Percentiles rank a stretch among this genome's conserved stretches.
Evolutionary conservation across 805 yeast species (phyloP).

Genomic region (Metschnikowia rubicola): DNA sequence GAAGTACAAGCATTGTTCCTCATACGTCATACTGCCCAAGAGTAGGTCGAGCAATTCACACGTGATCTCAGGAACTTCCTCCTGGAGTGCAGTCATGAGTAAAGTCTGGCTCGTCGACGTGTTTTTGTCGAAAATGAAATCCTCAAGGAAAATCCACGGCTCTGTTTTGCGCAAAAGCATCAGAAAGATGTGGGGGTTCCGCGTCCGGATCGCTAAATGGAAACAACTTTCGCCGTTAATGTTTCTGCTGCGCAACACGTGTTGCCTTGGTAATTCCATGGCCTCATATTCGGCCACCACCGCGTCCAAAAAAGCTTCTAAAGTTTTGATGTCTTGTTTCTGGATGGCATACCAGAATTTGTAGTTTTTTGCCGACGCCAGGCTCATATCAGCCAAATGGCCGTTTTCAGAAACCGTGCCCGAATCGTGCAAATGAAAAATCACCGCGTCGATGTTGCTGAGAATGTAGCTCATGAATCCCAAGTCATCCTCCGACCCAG

Average conservation of each 20-base stretch:
- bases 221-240: conserved; percentile 69
- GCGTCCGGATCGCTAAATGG: conserved; percentile 54
- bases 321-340: conserved; percentile 20
- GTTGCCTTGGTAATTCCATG: conserved; percentile 22
- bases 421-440: conserved; percentile 49
- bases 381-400: conserved; percentile 35
- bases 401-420: conserved; percentile 16
- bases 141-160: conserved; percentile 58
- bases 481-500: conserved; percentile 19
- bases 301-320: conserved; percentile 16
- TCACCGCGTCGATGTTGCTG: conserved; percentile 80
- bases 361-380: conserved; percentile 45
- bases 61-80: conserved; percentile 46
- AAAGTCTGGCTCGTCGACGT: conserved; percentile 51
- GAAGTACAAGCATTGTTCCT: conserved; percentile 49
- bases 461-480: conserved; percentile 75
- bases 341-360: conserved; percentile 53
- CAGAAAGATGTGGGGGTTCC: conserved; percentile 43
- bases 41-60: conserved; percentile 44
- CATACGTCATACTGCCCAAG: conserved; percentile 34
- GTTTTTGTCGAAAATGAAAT: conserved; percentile 60
- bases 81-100: conserved; percentile 57
- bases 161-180: conserved; percentile 45
- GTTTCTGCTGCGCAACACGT: conserved; percentile 21
- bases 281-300: conserved; percentile 8